Evolutionary conservation across 106 monocot species (phyloP).

Genomic region (Gastrodia elata): DNA sequence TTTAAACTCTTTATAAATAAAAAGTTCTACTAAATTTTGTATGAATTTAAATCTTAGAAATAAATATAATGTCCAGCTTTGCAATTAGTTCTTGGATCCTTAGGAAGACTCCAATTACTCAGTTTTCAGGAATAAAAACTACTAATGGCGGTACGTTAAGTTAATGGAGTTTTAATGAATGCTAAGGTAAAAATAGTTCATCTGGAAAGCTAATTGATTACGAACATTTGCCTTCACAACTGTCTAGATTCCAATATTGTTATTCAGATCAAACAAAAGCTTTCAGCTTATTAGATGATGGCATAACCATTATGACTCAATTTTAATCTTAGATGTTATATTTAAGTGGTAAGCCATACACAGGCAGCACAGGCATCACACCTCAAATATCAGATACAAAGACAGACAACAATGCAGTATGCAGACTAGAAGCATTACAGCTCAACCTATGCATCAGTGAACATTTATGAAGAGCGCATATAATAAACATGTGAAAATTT

Average conservation of each 20-base stretch:
- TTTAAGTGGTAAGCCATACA: neutral
- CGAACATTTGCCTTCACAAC: neutral
- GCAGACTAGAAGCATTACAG: neutral
- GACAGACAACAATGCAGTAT: neutral
- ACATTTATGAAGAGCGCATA: neutral
- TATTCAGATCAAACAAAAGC: neutral
- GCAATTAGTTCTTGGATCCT: neutral
- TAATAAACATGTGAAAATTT: neutral
- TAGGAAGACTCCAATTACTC: neutral
- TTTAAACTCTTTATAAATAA: neutral
- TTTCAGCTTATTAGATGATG: slow-evolving; percentile 1
- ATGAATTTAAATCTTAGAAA: neutral
- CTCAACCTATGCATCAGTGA: neutral
- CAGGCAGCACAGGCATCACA: neutral
- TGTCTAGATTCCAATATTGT: neutral
- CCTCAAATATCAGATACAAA: neutral
- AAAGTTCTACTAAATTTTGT: neutral
- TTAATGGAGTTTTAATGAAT: neutral
- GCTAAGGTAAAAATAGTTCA: neutral
- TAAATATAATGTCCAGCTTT: neutral
- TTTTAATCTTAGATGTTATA: neutral
- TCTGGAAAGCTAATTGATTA: slow-evolving; percentile 4
- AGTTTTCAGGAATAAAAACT: neutral
- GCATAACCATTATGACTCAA: neutral
- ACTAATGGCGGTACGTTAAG: neutral